Evolutionary conservation across 2,329 filamentous ascomycete genomes (phyloP).

Genomic region (Emericellopsis atlantica): DNA sequence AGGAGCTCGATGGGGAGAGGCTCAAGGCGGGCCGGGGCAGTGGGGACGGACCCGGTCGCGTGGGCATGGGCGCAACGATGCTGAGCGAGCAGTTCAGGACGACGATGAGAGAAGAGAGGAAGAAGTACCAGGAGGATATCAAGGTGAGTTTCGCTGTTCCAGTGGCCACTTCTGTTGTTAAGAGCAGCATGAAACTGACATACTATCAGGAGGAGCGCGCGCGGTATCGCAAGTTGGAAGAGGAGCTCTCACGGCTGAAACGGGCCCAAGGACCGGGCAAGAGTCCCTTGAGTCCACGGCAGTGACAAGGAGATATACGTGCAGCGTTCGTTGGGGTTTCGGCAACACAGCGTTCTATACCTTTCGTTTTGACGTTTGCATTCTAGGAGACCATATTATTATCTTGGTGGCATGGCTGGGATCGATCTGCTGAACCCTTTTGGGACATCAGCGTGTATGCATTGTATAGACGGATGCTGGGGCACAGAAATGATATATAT

Average conservation of each 20-base stretch:
- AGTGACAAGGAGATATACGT: background rate
- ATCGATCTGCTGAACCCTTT: no score
- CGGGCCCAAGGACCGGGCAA: slow-evolving; percentile 28
- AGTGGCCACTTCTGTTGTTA: background rate
- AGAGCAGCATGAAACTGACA: background rate
- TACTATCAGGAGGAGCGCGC: slow-evolving; percentile 33
- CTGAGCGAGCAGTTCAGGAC: slow-evolving; percentile 43
- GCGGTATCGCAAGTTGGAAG: slow-evolving; percentile 33
- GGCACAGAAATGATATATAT: no score
- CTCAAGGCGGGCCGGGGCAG: slow-evolving; percentile 26
- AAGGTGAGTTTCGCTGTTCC: slow-evolving; percentile 22
- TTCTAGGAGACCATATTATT: no score
- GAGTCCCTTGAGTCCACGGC: slow-evolving; percentile 26
- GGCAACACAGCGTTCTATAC: no score
- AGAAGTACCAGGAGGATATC: slow-evolving; percentile 42
- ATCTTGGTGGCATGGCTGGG: no score
- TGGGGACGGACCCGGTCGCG: slow-evolving; percentile 15
- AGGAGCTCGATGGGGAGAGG: slow-evolving; percentile 37
- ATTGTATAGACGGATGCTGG: no score
- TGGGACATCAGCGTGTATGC: no score
- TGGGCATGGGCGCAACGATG: slow-evolving; percentile 33
- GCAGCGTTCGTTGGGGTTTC: no score
- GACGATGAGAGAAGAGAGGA: slow-evolving; percentile 43
- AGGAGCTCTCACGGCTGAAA: slow-evolving; percentile 32
- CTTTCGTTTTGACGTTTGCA: no score